These are phyloP conservation scores for Geosmithia morbida DNA, from an alignment of 2,329 filamentous ascomycete genomes.

Conservation along the genomic window DNA sequence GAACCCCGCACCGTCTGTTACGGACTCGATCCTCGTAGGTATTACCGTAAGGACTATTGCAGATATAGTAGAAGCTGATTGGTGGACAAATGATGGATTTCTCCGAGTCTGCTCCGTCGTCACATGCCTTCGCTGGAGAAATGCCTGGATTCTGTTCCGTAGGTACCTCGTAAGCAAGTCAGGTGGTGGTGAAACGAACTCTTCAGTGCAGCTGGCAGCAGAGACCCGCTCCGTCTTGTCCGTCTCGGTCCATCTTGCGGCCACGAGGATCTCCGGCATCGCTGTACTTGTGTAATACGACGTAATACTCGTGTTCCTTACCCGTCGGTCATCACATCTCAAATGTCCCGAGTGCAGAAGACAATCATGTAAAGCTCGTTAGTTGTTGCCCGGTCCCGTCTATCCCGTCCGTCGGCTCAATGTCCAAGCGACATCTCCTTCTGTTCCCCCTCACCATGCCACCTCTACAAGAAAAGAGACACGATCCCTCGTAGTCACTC, in stretches of 20 bases:
- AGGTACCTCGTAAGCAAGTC: too few relatives aligned
- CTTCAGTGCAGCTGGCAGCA: neutral
- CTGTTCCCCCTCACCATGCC: too few relatives aligned
- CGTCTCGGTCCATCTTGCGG: neutral
- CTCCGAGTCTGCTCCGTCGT: too few relatives aligned
- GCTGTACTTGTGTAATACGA: too few relatives aligned
- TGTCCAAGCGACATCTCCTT: neutral
- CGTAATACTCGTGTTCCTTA: neutral
- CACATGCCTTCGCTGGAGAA: too few relatives aligned
- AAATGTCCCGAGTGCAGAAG: neutral
- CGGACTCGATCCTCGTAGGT: too few relatives aligned
- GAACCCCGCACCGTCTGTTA: too few relatives aligned
- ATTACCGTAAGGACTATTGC: too few relatives aligned
- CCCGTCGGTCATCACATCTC: neutral
- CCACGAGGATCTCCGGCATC: too few relatives aligned
- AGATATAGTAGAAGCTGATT: too few relatives aligned
- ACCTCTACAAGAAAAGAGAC: neutral
- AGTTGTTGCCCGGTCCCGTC: neutral
- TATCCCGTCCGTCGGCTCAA: neutral
- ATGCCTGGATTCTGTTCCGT: too few relatives aligned
- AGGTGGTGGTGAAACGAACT: neutral
- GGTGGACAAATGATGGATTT: too few relatives aligned
- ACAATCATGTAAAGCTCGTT: neutral
- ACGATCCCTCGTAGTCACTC: neutral
- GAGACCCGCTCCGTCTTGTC: neutral